phyloP scores from a whole-genome alignment of 2,329 filamentous ascomycete genomes.

The Aureobasidium uvarum region DNA sequence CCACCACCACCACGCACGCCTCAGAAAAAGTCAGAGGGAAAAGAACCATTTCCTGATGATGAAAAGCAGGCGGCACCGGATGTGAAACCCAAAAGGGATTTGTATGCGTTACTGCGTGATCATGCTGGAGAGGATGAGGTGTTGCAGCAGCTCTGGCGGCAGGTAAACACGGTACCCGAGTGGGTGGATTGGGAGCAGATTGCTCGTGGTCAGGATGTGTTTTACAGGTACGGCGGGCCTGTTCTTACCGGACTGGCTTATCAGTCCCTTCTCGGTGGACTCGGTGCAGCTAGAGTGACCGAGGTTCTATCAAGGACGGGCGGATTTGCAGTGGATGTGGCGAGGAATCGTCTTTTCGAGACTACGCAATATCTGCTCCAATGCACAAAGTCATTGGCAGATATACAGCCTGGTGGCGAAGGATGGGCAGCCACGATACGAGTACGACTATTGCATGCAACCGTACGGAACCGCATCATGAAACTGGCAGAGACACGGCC shows the following conservation, averaged over 20 bases:
- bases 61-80: constrained; percentile 30
- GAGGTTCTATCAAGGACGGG: constrained; percentile 72
- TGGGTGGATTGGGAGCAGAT: constrained; percentile 82
- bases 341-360: constrained; percentile 64
- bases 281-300: constrained; percentile 70
- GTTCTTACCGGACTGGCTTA: constrained; percentile 63
- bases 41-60: constrained; percentile 11
- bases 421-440: constrained; percentile 64
- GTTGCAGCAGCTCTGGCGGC: constrained; percentile 59
- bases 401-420: constrained; percentile 65
- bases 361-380: constrained; percentile 75
- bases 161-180: constrained; percentile 64
- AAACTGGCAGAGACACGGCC: constrained; percentile 56
- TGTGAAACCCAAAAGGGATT: constrained; percentile 51
- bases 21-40: constrained; percentile 27
- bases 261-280: constrained; percentile 65
- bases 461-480: constrained; percentile 64
- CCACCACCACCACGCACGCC: constrained; percentile 41
- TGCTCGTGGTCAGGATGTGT: constrained; percentile 69
- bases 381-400: constrained; percentile 62
- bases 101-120: constrained; percentile 62
- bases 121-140: constrained; percentile 58
- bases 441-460: constrained; percentile 67
- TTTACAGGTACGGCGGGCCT: constrained; percentile 71
- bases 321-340: constrained; percentile 67